Evolutionary conservation across 768 basidiomycete genomes (phyloP).

Genomic region (Macrolepiota fuliginosa): DNA sequence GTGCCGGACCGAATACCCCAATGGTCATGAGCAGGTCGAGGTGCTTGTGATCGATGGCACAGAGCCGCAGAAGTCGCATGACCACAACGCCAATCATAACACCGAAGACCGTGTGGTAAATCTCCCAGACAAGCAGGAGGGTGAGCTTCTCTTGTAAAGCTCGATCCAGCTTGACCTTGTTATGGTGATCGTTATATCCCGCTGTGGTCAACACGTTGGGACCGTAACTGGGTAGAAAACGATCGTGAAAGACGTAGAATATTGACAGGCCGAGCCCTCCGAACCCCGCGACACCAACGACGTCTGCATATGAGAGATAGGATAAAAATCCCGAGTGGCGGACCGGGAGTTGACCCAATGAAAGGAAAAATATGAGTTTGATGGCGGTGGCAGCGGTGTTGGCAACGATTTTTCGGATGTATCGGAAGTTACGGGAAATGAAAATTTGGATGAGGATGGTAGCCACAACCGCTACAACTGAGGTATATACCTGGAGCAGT

Average conservation of each 20-base stretch:
- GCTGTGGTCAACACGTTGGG: background rate
- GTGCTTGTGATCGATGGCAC: constrained; percentile 2
- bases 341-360: constrained; percentile 2
- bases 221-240: background rate
- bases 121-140: constrained; percentile 7
- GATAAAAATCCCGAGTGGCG: constrained; percentile 2
- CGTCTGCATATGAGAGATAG: background rate
- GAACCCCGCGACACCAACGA: constrained; percentile 4
- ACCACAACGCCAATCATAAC: constrained; percentile 6
- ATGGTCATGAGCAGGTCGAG: constrained; percentile 4
- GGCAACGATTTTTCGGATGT: background rate
- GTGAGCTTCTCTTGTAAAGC: constrained; percentile 7
- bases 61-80: background rate
- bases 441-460: background rate
- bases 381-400: background rate
- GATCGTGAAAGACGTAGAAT: background rate
- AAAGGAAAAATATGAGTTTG: constrained; percentile 5
- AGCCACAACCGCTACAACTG: background rate
- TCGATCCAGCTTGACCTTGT: constrained; percentile 1
- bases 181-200: background rate
- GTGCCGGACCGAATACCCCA: constrained; percentile 4
- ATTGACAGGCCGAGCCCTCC: constrained; percentile 5
- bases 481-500: background rate
- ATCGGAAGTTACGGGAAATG: background rate
- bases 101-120: constrained; percentile 4